Percentiles rank a stretch among this genome's conserved stretches.
These are phyloP conservation scores for Apiotrichum porosum DNA, from an alignment of 1,284 basidiomycete species.

Conservation along the genomic window DNA sequence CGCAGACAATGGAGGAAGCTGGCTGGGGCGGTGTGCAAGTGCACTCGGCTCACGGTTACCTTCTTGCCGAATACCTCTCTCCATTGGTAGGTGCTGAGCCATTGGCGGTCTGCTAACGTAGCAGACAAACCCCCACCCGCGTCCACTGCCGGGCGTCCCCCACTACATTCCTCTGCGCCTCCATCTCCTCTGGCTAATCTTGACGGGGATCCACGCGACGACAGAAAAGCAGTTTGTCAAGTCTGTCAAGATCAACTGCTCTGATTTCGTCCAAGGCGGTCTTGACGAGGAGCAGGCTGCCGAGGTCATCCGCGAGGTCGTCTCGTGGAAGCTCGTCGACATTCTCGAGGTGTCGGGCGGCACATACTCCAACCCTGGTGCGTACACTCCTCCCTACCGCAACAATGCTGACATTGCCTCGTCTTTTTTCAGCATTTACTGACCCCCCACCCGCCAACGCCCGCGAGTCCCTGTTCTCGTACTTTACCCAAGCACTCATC, in stretches of 20 bases:
- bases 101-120: background rate
- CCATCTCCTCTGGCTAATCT: slow-evolving; percentile 62
- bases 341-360: slow-evolving; percentile 47
- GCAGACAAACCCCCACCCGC: slow-evolving; percentile 59
- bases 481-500: slow-evolving; percentile 37
- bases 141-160: slow-evolving; percentile 59
- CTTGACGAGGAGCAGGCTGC: slow-evolving; percentile 33
- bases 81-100: slow-evolving; percentile 56
- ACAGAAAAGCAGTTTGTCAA: slow-evolving; percentile 64
- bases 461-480: slow-evolving; percentile 40
- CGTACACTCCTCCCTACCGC: slow-evolving; percentile 15
- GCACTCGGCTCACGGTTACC: slow-evolving; percentile 84
- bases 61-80: slow-evolving; percentile 79
- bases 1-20: slow-evolving; percentile 60
- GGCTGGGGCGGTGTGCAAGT: slow-evolving; percentile 88
- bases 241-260: slow-evolving; percentile 81
- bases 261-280: slow-evolving; percentile 65
- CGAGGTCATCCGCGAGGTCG: slow-evolving; percentile 40
- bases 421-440: slow-evolving; percentile 14
- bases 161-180: slow-evolving; percentile 49
- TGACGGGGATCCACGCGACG: slow-evolving; percentile 57
- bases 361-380: slow-evolving; percentile 37
- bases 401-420: slow-evolving; percentile 12
- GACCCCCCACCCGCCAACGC: slow-evolving; percentile 6
- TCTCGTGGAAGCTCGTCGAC: slow-evolving; percentile 53